Evolutionary conservation across 106 monocot species (phyloP).

Genomic region (Hemerocallis citrina): DNA sequence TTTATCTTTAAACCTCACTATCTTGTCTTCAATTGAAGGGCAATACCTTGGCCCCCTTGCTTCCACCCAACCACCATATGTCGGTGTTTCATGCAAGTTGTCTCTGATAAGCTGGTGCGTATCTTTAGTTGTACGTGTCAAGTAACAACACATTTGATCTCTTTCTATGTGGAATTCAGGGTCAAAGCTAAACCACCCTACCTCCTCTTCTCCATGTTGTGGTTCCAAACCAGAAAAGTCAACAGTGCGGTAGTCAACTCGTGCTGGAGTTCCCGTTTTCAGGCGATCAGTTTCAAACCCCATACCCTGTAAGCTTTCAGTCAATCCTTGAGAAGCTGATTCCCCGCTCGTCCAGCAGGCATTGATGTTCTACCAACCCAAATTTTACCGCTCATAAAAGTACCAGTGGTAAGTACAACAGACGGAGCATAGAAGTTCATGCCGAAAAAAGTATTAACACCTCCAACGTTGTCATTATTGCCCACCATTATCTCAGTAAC

Average conservation of each 20-base stretch:
- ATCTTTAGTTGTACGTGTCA: slow-evolving; percentile 89
- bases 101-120: slow-evolving; percentile 90
- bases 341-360: slow-evolving; percentile 98
- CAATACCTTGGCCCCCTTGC: slow-evolving; percentile 98
- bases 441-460: slow-evolving; percentile 89
- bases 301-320: slow-evolving; percentile 74
- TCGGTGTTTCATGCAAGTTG: slow-evolving; percentile 94
- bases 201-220: slow-evolving; percentile 94
- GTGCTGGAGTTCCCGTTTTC: slow-evolving; percentile 96
- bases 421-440: slow-evolving; percentile 91
- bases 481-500: slow-evolving; percentile 79
- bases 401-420: slow-evolving; percentile 89
- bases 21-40: slow-evolving; percentile 99
- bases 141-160: slow-evolving; percentile 98
- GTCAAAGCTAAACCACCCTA: slow-evolving; percentile 97
- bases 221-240: slow-evolving; percentile 84
- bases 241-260: slow-evolving; percentile 75
- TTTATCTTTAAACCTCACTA: slow-evolving; percentile 93
- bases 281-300: slow-evolving; percentile 97
- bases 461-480: slow-evolving; percentile 87
- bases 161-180: slow-evolving; percentile 82
- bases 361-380: slow-evolving; percentile 95
- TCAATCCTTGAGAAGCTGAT: slow-evolving; percentile 89
- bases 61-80: slow-evolving; percentile 99
- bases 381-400: slow-evolving; percentile 99